These are phyloP conservation scores for Coemansia guatemalensis DNA, from an alignment of 192 early-diverging fungal genomes.

Conservation along the genomic window DNA sequence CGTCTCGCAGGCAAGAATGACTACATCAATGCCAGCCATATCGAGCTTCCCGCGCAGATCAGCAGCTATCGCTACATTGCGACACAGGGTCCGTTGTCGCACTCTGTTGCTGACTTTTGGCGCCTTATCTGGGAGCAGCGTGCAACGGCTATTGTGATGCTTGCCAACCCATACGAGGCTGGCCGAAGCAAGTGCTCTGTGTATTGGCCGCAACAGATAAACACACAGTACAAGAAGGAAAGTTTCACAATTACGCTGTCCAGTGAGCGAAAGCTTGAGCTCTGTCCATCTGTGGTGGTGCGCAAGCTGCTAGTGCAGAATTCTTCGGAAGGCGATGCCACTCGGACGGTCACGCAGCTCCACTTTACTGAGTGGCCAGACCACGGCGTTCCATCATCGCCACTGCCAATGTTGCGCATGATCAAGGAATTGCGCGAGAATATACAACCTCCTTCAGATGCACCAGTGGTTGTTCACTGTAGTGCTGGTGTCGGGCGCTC, in stretches of 20 bases:
- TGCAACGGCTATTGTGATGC: constrained; percentile 72
- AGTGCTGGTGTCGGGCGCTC: constrained; percentile 54
- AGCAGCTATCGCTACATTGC: constrained; percentile 66
- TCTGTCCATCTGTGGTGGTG: constrained; percentile 52
- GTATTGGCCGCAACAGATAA: constrained; percentile 71
- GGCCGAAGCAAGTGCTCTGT: constrained; percentile 68
- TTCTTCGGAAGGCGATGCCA: constrained; percentile 16
- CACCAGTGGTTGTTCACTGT: constrained; percentile 52
- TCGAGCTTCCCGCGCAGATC: constrained; percentile 48
- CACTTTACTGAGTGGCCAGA: constrained; percentile 84
- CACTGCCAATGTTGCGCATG: constrained; percentile 52
- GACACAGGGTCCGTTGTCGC: constrained; percentile 79
- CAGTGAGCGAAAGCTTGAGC: constrained; percentile 46
- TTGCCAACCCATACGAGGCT: constrained; percentile 76
- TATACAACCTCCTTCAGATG: constrained; percentile 8
- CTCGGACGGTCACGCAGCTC: constrained; percentile 60
- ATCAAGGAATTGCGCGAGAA: constrained; percentile 27
- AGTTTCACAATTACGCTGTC: constrained; percentile 20
- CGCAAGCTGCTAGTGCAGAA: constrained; percentile 30
- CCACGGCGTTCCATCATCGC: constrained; percentile 65
- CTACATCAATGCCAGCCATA: constrained; percentile 83
- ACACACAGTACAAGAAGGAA: constrained; percentile 5
- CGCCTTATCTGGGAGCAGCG: constrained; percentile 80
- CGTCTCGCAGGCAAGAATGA: constrained; percentile 57
- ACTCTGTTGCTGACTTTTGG: constrained; percentile 84